phyloP scores from a whole-genome alignment of 2,329 filamentous ascomycete genomes.

The Apiospora kogelbergensis region DNA sequence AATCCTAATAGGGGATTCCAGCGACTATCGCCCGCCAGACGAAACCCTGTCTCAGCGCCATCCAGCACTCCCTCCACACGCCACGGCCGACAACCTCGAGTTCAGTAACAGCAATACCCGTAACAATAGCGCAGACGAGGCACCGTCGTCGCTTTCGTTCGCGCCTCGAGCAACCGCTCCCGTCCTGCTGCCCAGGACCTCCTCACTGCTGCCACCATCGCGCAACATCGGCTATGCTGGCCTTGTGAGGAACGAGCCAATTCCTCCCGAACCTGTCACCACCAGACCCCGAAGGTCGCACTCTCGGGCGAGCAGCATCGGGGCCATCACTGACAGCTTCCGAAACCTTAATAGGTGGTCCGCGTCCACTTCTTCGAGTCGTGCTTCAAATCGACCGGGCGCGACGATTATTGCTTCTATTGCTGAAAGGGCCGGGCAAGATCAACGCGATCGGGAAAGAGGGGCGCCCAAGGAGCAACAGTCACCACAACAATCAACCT shows the following conservation, averaged over 20 bases:
- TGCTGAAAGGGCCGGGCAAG: constrained; percentile 8
- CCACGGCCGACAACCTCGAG: background rate
- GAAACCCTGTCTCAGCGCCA: constrained; percentile 12
- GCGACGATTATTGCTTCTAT: background rate
- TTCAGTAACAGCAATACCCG: constrained; percentile 10
- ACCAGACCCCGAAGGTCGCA: constrained; percentile 17
- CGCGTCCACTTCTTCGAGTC: constrained; percentile 50
- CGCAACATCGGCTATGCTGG: constrained; percentile 20
- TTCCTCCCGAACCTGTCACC: constrained; percentile 17
- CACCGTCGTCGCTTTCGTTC: constrained; percentile 17
- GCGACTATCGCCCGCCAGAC: constrained; percentile 7
- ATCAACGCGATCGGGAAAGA: constrained; percentile 8
- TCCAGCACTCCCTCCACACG: background rate
- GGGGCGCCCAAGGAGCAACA: constrained; percentile 11
- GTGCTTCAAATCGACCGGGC: constrained; percentile 33
- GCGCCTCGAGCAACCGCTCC: constrained; percentile 13
- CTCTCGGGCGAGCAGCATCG: constrained; percentile 26
- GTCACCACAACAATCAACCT: constrained; percentile 17
- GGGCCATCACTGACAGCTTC: constrained; percentile 40
- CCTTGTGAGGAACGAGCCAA: constrained; percentile 8
- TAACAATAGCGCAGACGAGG: constrained; percentile 13
- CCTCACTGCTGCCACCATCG: constrained; percentile 26
- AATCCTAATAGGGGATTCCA: constrained; percentile 11
- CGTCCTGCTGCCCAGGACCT: constrained; percentile 19
- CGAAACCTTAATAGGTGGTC: constrained; percentile 55